Base-by-base conservation (phyloP, 441 rosid species). In the Populus trichocarpa region DNA sequence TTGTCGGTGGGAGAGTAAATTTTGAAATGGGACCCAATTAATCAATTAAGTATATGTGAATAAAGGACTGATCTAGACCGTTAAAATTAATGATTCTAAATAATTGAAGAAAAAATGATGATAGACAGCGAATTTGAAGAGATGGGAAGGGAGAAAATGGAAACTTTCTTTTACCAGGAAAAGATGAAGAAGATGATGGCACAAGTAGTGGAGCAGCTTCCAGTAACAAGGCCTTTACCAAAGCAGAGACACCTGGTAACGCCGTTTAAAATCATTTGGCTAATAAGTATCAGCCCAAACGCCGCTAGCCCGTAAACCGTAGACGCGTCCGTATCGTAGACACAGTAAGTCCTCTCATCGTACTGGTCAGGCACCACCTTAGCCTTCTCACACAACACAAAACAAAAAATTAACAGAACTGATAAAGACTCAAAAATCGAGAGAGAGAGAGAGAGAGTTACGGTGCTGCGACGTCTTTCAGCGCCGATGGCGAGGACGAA, bases 401-500 rank as follows among this genome's bases (percentile, higher is more conserved):
- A 32, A 14, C 67, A 73, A 20, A 70, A 22, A 22, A 10, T 61
- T 22, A 22, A 61, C 13, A 61, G 10, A 12, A 13, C 30, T 8
- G 12, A 20, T n/a, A 59, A 11, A 68, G 74, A 65, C 59, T 32
- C 9, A 14, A 2, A 16, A 8, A 42, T 2, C 28, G 25, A 40
- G 18, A 10, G 22, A 63, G 30, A 46, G 66, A 6, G 36, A 46
- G 57, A 61, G 77, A 59, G 42, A 33, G 50, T 13, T 88, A 95
- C 98, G 5, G 84, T 83, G 93, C 97, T 91, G 35, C 99, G 99
- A 87, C 99, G 97, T 77, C 91, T 90, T 74, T 93, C 99, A 64
- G 97, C 97, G 35, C 99, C 99, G 75, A 96, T 83, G 82, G 99
- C 98, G 80, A 93, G 83, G 79, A 93, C 90, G 80, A 96, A 96